These are phyloP conservation scores for Candida tibetensis DNA, from an alignment of 805 yeast species.

Conservation along the genomic window DNA sequence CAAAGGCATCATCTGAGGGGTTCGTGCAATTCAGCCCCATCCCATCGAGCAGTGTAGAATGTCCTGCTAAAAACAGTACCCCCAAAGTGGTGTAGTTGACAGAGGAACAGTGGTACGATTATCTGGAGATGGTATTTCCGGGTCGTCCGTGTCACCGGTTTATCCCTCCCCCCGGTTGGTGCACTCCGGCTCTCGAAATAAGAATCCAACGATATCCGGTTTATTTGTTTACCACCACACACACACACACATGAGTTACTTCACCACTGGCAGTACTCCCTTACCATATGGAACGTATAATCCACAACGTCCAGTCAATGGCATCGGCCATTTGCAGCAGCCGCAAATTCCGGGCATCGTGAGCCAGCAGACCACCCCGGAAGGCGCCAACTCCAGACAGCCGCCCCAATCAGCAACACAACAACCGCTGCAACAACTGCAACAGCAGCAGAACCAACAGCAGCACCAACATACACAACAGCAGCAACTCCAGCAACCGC, in stretches of 20 bases:
- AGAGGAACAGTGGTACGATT: too few relatives aligned
- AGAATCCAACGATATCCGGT: not conserved
- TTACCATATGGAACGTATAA: slow-evolving; percentile 10
- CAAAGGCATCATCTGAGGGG: too few relatives aligned
- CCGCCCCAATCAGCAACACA: not conserved
- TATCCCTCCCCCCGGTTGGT: not conserved
- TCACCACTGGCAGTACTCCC: slow-evolving; percentile 6
- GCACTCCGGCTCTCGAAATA: not conserved
- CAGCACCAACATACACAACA: not conserved
- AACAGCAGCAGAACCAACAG: not conserved
- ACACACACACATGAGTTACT: slow-evolving; percentile 8
- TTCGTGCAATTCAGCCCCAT: too few relatives aligned
- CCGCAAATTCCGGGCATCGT: slow-evolving; percentile 8
- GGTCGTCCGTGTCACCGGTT: too few relatives aligned
- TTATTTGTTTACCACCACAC: not conserved
- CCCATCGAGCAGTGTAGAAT: too few relatives aligned
- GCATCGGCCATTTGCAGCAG: slow-evolving; percentile 7
- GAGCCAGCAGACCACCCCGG: slow-evolving; percentile 1
- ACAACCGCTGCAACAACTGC: slow-evolving; percentile 3
- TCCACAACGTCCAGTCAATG: slow-evolving; percentile 4
- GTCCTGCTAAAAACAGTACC: too few relatives aligned
- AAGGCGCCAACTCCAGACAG: slow-evolving; percentile 2
- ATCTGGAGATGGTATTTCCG: too few relatives aligned
- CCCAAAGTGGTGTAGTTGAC: too few relatives aligned
- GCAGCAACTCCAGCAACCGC: not conserved